Base-by-base conservation (phyloP, 2,329 filamentous ascomycete species). In the Biscogniauxia mediterranea region DNA sequence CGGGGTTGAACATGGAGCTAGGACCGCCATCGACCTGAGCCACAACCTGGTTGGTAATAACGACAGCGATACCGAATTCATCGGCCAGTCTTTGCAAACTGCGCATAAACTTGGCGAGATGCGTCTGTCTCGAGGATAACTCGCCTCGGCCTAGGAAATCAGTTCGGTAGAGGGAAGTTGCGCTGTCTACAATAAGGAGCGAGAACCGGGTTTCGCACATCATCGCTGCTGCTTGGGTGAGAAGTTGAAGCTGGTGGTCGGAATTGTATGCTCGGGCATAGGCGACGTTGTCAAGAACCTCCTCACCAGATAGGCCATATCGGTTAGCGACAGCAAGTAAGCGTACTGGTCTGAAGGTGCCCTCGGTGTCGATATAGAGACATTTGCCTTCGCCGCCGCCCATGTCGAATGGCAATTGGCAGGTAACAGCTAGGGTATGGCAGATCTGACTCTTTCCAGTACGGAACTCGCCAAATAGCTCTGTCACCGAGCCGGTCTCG, bases 131-230 rank as follows among this genome's bases (percentile, higher is more conserved):
- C 55, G 91, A 93, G n/a, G 93, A 97, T 32, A 99, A 84, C 77
- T 99, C 95, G 61, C 95, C 96, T 76, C 95, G 90, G n/a, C 95
- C 95, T 65, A 93, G 87, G 77, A 98, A 99, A 73, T 99, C 95
- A 0, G 95, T 99, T 68, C 95, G 88, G 77, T 99, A 99, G 2
- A 99, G 84, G 1, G 94, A 90, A 0, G 95, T 99, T 15, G 96
- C 96, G 60, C 93, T 97, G 78, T 99, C 95, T 60, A 99, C 95
- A 55, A 99, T 88, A 55, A 99, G 87, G 8, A 99, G 84, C 2
- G 95, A 98, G 77, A 99, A 99, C 3, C 95, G 88, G 0, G 95
- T 99, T 80, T 99, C 96, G 61, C 93, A 97, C 96, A 99, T 99
- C 95, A 99, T 99, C 64, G 93, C 88, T 1, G 95, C 90, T 3